Conservation (phyloP, 2,329 filamentous ascomycete genomes). For the Fusarium ambrosium region DNA sequence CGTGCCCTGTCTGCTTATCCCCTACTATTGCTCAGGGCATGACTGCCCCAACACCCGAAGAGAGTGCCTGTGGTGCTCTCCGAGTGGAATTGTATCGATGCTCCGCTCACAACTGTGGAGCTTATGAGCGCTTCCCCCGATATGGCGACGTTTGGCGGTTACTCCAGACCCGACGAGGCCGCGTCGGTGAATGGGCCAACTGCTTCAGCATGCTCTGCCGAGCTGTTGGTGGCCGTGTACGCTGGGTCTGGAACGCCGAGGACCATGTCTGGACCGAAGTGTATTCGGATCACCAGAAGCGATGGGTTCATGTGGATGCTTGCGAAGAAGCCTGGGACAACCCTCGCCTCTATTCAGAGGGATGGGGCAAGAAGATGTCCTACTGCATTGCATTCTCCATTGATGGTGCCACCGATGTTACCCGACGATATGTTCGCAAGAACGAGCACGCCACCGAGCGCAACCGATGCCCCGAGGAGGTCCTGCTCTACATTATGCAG, state of each 20-base stretch:
- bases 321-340: conserved; percentile 98
- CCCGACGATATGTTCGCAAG: conserved; percentile 78
- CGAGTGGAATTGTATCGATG: conserved; percentile 93
- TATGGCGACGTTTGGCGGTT: conserved; percentile 97
- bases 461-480: conserved; percentile 86
- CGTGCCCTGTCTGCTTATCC: conserved; percentile 83
- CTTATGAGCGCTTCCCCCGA: conserved; percentile 90
- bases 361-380: conserved; percentile 96
- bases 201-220: conserved; percentile 99
- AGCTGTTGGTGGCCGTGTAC: conserved; percentile 88
- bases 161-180: conserved; percentile 86
- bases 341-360: conserved; percentile 90
- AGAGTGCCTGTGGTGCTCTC: conserved; percentile 87
- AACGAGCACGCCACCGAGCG: conserved; percentile 79
- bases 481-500: conserved; percentile 89
- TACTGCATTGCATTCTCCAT: conserved; percentile 98
- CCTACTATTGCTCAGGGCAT: conserved; percentile 87
- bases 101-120: conserved; percentile 79
- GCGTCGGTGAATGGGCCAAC: conserved; percentile 96
- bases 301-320: conserved; percentile 97
- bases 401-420: conserved; percentile 80
- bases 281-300: conserved; percentile 91
- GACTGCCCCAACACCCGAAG: conserved; percentile 87
- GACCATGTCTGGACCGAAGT: conserved; percentile 99
- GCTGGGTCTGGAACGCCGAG: conserved; percentile 99